Evolutionary conservation across 2,329 filamentous ascomycete species (phyloP).

Genomic region (Pseudogymnoascus verrucosus): DNA sequence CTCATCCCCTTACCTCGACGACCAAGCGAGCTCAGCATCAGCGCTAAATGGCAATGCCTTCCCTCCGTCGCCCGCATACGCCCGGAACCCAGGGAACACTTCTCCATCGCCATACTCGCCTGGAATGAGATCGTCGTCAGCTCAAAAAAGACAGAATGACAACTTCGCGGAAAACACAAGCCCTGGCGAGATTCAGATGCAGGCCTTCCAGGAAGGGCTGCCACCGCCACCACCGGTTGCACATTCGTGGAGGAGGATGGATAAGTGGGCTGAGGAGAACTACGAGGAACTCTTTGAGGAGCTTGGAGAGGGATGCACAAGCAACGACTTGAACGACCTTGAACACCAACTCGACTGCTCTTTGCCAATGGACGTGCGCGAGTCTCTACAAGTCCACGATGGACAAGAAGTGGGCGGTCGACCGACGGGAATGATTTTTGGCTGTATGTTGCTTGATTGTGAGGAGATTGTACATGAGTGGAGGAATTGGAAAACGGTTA

Average conservation of each 20-base stretch:
- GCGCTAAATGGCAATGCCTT: constrained; percentile 50
- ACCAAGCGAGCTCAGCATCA: constrained; percentile 47
- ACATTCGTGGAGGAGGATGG: constrained; percentile 92
- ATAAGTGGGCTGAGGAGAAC: constrained; percentile 87
- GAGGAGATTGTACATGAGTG: constrained; percentile 98
- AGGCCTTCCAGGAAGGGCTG: constrained; percentile 84
- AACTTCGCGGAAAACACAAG: constrained; percentile 59
- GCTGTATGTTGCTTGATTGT: constrained; percentile 92
- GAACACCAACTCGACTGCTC: constrained; percentile 95
- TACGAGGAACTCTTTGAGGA: constrained; percentile 94
- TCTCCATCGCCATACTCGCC: constrained; percentile 75
- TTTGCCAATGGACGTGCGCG: constrained; percentile 84
- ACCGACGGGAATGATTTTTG: constrained; percentile 88
- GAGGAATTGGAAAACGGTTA: constrained; percentile 92
- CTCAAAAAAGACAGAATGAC: constrained; percentile 50
- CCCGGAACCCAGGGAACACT: constrained; percentile 45
- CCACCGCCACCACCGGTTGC: constrained; percentile 80
- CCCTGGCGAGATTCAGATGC: constrained; percentile 88
- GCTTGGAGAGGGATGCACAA: constrained; percentile 81
- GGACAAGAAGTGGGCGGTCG: constrained; percentile 91
- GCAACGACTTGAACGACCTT: constrained; percentile 92
- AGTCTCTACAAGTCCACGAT: constrained; percentile 85
- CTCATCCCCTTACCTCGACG: constrained; percentile 69
- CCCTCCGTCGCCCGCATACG: constrained; percentile 30
- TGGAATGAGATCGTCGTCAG: constrained; percentile 72